These are phyloP conservation scores for Kalanchoe fedtschenkoi DNA, from an alignment of 164 flowering plant species.

Conservation along the genomic window DNA sequence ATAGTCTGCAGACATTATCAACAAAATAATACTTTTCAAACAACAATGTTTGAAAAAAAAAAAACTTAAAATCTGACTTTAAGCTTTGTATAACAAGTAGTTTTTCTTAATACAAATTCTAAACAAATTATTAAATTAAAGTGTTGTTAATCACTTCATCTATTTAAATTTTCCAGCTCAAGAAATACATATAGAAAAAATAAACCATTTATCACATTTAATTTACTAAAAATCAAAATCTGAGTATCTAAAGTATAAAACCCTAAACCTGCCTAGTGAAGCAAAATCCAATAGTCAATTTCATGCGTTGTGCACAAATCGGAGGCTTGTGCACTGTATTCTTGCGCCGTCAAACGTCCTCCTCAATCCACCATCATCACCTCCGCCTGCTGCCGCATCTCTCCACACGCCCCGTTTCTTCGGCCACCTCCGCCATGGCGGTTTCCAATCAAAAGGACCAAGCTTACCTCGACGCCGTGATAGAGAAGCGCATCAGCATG, in stretches of 20 bases:
- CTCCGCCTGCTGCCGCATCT: constrained; percentile 16
- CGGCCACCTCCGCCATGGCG: neutral
- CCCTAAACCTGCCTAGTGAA: no score
- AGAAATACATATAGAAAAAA: no score
- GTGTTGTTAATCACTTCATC: no score
- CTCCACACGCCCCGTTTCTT: neutral
- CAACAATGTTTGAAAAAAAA: no score
- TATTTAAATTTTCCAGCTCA: no score
- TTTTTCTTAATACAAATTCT: no score
- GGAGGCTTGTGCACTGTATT: neutral
- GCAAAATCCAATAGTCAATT: no score
- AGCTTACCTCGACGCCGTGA: constrained; percentile 39
- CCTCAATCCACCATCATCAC: constrained; percentile 1
- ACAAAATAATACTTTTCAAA: no score
- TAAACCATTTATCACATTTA: neutral
- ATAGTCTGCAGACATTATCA: no score
- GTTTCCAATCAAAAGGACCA: constrained; percentile 28
- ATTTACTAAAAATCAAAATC: neutral
- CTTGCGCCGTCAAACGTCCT: constrained; percentile 1
- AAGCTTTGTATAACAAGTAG: no score
- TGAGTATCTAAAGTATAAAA: neutral
- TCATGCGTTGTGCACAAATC: constrained; percentile 2
- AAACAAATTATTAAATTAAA: no score
- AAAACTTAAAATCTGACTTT: no score
- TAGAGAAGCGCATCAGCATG: constrained; percentile 51